phyloP scores from a whole-genome alignment of 2,329 filamentous ascomycete genomes.

The Cercospora sojina region DNA sequence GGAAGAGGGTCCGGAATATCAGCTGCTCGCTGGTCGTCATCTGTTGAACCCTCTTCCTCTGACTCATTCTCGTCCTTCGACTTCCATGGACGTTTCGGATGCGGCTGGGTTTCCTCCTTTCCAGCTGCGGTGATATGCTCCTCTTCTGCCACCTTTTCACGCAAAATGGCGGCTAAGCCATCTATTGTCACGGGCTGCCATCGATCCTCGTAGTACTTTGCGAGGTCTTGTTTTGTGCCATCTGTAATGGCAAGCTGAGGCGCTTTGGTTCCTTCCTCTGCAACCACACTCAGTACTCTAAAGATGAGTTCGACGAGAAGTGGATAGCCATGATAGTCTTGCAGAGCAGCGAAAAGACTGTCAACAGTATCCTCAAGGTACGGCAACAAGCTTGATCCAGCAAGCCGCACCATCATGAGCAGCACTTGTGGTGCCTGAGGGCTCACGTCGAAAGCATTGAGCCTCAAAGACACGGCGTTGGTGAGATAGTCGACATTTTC shows the following conservation, averaged over 20 bases:
- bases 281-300: constrained; percentile 75
- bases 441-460: constrained; percentile 90
- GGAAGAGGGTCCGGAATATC: constrained; percentile 47
- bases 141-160: constrained; percentile 15
- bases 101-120: constrained; percentile 36
- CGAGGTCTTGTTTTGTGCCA: background rate
- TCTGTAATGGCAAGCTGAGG: constrained; percentile 50
- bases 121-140: constrained; percentile 28
- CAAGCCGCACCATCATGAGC: constrained; percentile 88
- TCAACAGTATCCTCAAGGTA: constrained; percentile 89
- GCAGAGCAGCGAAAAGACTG: constrained; percentile 88
- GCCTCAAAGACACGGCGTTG: constrained; percentile 81
- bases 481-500: constrained; percentile 96
- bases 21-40: constrained; percentile 28
- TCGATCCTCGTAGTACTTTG: constrained; percentile 10
- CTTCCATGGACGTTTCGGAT: constrained; percentile 36
- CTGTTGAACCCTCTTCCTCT: constrained; percentile 28
- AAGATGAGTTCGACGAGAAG: constrained; percentile 83
- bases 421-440: constrained; percentile 88
- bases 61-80: constrained; percentile 29
- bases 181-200: constrained; percentile 42
- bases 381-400: constrained; percentile 76
- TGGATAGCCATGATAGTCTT: constrained; percentile 92
- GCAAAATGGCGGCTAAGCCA: constrained; percentile 43
- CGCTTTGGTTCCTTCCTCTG: constrained; percentile 71